Evolutionary conservation across 805 yeast species (phyloP), one percentile per base, ranked within the genome.

Genomic region (Lipomyces starkeyi): DNA sequence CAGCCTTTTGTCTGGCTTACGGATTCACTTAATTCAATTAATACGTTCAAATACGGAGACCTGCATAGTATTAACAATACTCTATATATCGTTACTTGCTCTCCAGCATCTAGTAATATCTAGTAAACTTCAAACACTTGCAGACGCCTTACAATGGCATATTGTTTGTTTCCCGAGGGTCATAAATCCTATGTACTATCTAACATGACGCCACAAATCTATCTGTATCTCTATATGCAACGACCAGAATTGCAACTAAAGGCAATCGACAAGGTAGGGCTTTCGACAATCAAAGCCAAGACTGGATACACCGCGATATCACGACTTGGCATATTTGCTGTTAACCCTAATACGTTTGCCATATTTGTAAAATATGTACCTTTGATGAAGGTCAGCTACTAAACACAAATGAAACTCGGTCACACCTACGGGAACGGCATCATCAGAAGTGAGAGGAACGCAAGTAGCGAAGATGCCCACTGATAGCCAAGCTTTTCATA

Each of bases 401-500:
- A 6, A 37, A 37, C 47, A 14, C n/a, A 37, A 37, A 14, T 14
- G 14, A 11, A 37, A 37, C 58, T 80, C 73, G 25, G 61, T 57
- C 59, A 86, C 53, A 58, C 47, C 6, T 35, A 69, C 22, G 72
- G 72, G 47, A 69, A 29, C 5, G 73, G 73, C 34, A 61, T 25
- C 32, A 37, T 52, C 13, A 49, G 32, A n/a, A 68, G 14, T 3
- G 43, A 22, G 7, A 70, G 59, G 34, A 62, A 65, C 25, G 67
- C 72, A 2, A 70, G 37, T 20, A 70, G 49, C 5, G 68, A 53
- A 2, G 64, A 35, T 20, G 90, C 90, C 91, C 91, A 88, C 7
- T 90, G 91, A 72, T 87, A 87, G 29, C 88, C 88, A 57, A 89
- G 76, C 35, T 71, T 73, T 58, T 76, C 77, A 75, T 86, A 89